Base-by-base conservation (phyloP, 2,329 filamentous ascomycete genomes). In the Trichoderma afroharzianum region DNA sequence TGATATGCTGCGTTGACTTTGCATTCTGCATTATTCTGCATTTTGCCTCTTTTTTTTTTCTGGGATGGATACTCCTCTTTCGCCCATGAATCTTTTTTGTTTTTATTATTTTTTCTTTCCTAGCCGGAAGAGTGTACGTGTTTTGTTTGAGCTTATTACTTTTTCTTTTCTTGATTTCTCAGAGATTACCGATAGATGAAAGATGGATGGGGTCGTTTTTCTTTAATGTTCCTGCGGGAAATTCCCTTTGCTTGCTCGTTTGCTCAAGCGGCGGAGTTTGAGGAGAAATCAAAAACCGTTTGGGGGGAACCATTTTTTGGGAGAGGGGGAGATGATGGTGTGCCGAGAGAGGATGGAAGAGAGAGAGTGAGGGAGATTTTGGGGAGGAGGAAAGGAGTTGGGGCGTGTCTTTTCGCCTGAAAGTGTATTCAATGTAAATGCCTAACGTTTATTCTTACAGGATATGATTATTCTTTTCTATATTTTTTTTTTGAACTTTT, bases 391-490 rank as follows among this genome's bases (percentile, higher is more conserved):
- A 30, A 12, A 11, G 66, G 53, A 28, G 58, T 26, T 33, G 57
- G 30, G 36, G 66, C 32, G 43, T 53, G 30, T 43, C 21, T 55
- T 39, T 3, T 11, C 36, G 14, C 26, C 14, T 66, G 43, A 53
- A 53, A 32, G 62, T 71, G 63, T 72, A 62, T 72, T 72, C 70
- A 72, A 69, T 72, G 70, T 69, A 72, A 57, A 72, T 71, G 70
- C 63, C 33, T 69, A 61, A 72, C 68, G 58, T 59, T 70, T 70
- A 70, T 70, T 70, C 50, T 70, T 39, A 61, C 14, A 50, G 57
- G 66, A 62, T 36, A 68, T 68, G 55, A 50, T 53, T 50, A 61
- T 53, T 62, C 21, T 53, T 36, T 33, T 21, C 33, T 32, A 15
- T 30, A 12, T 59, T 24, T 28, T n/a, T 7, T 28, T 6, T 26